Evolutionary conservation across 2,329 filamentous ascomycete species (phyloP).

Genomic region (Penicillium glabrum): DNA sequence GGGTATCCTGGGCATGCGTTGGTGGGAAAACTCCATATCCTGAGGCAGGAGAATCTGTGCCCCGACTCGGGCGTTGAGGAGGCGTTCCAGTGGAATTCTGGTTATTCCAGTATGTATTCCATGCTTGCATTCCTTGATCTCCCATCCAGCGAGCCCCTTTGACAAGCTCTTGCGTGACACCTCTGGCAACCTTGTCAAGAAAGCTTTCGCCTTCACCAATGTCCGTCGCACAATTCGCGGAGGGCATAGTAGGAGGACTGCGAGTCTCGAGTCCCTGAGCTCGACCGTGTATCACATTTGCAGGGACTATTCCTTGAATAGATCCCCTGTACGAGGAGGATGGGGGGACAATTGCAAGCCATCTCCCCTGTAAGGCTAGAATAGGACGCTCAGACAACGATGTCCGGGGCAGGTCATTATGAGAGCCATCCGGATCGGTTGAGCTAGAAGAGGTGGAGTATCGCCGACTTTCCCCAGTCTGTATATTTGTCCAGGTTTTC

Average conservation of each 20-base stretch:
- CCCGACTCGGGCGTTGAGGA: slow-evolving; percentile 31
- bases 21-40: slow-evolving; percentile 44
- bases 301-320: slow-evolving; percentile 42
- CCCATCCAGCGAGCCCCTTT: slow-evolving; percentile 51
- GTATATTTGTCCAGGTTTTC: slow-evolving; percentile 89
- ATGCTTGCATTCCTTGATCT: slow-evolving; percentile 50
- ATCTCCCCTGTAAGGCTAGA: slow-evolving; percentile 46
- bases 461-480: slow-evolving; percentile 50
- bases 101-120: slow-evolving; percentile 53
- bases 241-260: slow-evolving; percentile 43
- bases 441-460: slow-evolving; percentile 49
- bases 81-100: slow-evolving; percentile 33
- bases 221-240: slow-evolving; percentile 46
- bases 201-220: slow-evolving; percentile 49
- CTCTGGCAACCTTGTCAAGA: slow-evolving; percentile 48
- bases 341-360: slow-evolving; percentile 48
- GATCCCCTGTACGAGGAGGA: slow-evolving; percentile 39
- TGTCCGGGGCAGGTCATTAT: slow-evolving; percentile 36
- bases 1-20: slow-evolving; percentile 46
- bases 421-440: slow-evolving; percentile 45
- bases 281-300: slow-evolving; percentile 33
- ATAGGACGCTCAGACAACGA: slow-evolving; percentile 38
- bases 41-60: slow-evolving; percentile 30
- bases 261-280: slow-evolving; percentile 44
- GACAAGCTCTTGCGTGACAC: slow-evolving; percentile 51